Evolutionary conservation across 2,329 filamentous ascomycete species (phyloP), one percentile per base, ranked within the genome.

Genomic region (Clonostachys rhizophaga): DNA sequence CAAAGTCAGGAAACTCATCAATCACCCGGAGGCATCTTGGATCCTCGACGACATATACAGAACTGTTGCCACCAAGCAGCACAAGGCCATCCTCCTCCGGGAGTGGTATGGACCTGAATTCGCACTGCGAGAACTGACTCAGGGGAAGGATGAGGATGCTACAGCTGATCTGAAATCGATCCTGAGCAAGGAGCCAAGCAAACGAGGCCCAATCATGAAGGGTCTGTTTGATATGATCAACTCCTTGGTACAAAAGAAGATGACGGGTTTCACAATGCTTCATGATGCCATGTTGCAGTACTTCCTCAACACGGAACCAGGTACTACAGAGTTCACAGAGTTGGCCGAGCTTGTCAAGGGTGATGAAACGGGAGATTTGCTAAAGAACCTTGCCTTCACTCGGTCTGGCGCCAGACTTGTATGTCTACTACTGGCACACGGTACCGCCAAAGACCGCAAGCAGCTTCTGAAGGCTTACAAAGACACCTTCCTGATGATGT

Each of bases 211-310:
- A 1, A 91, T 96, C 54, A 88, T 97, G 84, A 86, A 86, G 62
- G 87, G 88, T 61, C 75, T 97, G 47, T 79, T 86, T 54, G 87
- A 89, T 55, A 81, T 96, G 70, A 94, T 95, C 74, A 96, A 96
- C 68, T 83, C 87, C 52, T 79, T 99, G 40, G 80, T 97, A 43
- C 91, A 99, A 69, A 99, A 99, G 80, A 94, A 94, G 70, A 85
- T 94, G 70, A 95, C 90, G 1, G 92, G 90, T 10, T 97, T 99
- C 69, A 97, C 92, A 3, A 95, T 99, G 79, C 81, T 99, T 17
- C 95, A 99, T 67, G 94, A 97, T 60, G 94, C 94, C 44, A 96
- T 99, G 91, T 75, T 96, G 50, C 92, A 99, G 64, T 99, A 96
- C 68, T 96, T 92, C 69, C 71, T 90, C 46, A 92, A 87, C 58